Conservation (phyloP, 148 eudicot species). For the Salicornia ramosissima region DNA sequence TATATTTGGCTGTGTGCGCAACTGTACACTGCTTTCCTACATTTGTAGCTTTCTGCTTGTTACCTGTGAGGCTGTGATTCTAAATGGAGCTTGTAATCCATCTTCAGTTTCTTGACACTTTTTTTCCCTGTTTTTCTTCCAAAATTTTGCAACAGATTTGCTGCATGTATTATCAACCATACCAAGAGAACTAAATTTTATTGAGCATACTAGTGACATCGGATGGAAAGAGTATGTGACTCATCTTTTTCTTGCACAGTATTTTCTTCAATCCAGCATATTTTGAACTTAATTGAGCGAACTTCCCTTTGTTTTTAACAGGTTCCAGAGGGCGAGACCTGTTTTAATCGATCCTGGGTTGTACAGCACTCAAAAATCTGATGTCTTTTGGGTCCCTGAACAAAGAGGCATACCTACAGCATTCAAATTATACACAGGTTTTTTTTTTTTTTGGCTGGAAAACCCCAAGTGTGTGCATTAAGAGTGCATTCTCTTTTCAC, state of each 20-base stretch:
- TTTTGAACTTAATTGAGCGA: not conserved
- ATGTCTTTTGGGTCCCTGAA: slow-evolving; percentile 55
- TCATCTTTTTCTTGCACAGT: slow-evolving; percentile 21
- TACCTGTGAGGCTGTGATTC: not conserved
- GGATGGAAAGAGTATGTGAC: slow-evolving; percentile 79
- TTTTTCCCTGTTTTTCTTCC: slow-evolving; percentile 7
- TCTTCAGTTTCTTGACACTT: slow-evolving; percentile 11
- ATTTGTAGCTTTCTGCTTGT: not conserved
- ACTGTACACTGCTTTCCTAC: not conserved
- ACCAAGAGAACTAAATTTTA: slow-evolving; percentile 58
- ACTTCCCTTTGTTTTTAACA: slow-evolving; percentile 17
- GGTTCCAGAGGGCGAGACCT: slow-evolving; percentile 63
- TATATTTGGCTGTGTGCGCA: not conserved
- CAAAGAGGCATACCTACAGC: slow-evolving; percentile 57
- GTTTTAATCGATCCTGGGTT: slow-evolving; percentile 62
- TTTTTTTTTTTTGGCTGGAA: not conserved
- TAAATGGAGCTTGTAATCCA: not conserved
- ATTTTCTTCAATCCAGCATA: not conserved
- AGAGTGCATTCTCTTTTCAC: too few relatives aligned
- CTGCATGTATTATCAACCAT: slow-evolving; percentile 58
- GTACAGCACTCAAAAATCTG: slow-evolving; percentile 48
- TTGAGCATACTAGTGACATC: slow-evolving; percentile 72
- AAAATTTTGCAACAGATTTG: slow-evolving; percentile 42
- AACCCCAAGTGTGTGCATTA: not conserved
- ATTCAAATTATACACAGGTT: slow-evolving; percentile 72